Conservation (phyloP, 176 grass and related monocot genomes). For the Carex scoparia region DNA sequence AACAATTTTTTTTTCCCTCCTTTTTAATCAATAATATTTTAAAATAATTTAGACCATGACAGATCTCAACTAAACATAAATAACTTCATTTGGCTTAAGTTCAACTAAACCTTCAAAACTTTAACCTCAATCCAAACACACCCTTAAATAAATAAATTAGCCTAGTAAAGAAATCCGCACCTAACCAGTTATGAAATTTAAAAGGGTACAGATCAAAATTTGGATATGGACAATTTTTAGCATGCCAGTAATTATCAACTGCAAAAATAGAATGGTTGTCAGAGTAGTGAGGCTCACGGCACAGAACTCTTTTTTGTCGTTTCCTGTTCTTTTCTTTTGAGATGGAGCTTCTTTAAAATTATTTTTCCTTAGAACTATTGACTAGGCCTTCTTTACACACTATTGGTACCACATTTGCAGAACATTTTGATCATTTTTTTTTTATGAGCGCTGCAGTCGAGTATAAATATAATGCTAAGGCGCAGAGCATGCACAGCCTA, state of each 20-base stretch:
- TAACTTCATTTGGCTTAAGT: no score
- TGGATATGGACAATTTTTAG: neutral
- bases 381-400: neutral
- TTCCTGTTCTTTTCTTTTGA: neutral
- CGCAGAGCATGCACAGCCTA: neutral
- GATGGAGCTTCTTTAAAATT: neutral
- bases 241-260: conserved; percentile 8
- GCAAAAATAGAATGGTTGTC: neutral
- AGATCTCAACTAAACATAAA: no score
- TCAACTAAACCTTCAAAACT: no score
- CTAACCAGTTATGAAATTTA: neutral
- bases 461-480: neutral
- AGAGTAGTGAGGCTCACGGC: neutral
- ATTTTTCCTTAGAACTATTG: neutral
- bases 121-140: no score
- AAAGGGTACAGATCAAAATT: neutral
- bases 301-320: neutral
- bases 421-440: neutral
- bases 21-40: no score
- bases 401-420: conserved; percentile 3
- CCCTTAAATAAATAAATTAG: neutral
- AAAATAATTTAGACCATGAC: no score
- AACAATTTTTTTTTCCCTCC: no score
- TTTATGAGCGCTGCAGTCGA: neutral
- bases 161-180: neutral